Conservation (phyloP, 768 basidiomycete species). For the Dictyophora rubrovolvata region DNA sequence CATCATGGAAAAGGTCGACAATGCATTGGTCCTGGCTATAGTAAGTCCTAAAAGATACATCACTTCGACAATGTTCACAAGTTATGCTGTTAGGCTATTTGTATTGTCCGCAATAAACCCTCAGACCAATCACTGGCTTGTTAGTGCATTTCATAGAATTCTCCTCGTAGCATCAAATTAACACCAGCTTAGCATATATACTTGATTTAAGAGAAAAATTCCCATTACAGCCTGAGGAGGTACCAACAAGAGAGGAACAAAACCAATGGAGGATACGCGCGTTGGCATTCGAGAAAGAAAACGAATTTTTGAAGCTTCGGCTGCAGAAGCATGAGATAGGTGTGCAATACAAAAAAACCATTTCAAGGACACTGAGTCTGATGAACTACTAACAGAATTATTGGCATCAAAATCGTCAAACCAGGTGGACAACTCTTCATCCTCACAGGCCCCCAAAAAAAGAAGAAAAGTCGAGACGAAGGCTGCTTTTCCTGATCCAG, state of each 20-base stretch:
- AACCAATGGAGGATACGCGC: not conserved
- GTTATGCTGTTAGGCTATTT: not conserved
- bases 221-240: not conserved
- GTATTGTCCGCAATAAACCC: not conserved
- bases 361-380: not conserved
- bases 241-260: not conserved
- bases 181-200: constrained; percentile 2
- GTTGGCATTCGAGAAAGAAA: constrained; percentile 3
- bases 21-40: not conserved
- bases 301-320: constrained; percentile 2
- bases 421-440: not conserved
- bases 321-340: constrained; percentile 6
- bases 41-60: not conserved
- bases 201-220: constrained; percentile 7
- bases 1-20: not conserved
- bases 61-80: not conserved
- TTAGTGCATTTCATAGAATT: not conserved
- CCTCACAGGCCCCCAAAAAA: not conserved
- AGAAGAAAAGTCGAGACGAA: not conserved
- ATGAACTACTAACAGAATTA: not conserved
- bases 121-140: constrained; percentile 2
- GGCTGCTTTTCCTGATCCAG: not conserved
- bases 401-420: not conserved
- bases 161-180: not conserved
- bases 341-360: not conserved